Percentiles rank a stretch among this genome's conserved stretches.
Conservation (phyloP, 1,284 basidiomycete genomes). For the Marasmius tenuissimus region DNA sequence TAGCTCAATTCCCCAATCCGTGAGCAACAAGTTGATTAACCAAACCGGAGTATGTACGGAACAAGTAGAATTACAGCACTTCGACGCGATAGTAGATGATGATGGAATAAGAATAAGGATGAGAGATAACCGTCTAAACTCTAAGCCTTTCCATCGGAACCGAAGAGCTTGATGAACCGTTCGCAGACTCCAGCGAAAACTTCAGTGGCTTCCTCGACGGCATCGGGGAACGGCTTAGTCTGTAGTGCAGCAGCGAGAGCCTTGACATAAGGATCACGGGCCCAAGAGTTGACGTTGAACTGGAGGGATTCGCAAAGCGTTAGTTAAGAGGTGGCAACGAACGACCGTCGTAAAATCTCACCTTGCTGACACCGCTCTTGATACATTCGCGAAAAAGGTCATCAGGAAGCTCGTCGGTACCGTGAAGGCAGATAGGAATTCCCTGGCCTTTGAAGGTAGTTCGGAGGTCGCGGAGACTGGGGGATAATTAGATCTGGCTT, state of each 20-base stretch:
- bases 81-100: too few species aligned
- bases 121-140: neutral
- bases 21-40: too few species aligned
- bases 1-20: too few species aligned
- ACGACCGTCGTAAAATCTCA: slow-evolving; percentile 9
- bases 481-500: neutral
- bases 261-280: slow-evolving; percentile 43
- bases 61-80: too few species aligned
- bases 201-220: slow-evolving; percentile 45
- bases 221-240: slow-evolving; percentile 44
- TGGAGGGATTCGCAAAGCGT: slow-evolving; percentile 14
- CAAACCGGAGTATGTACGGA: too few species aligned
- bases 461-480: slow-evolving; percentile 27
- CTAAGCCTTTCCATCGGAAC: slow-evolving; percentile 40
- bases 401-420: slow-evolving; percentile 46
- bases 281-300: slow-evolving; percentile 52
- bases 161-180: slow-evolving; percentile 42
- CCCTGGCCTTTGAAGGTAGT: slow-evolving; percentile 32
- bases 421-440: slow-evolving; percentile 43
- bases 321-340: neutral
- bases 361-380: slow-evolving; percentile 46
- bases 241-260: slow-evolving; percentile 30
- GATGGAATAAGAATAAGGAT: too few species aligned
- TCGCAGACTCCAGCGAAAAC: slow-evolving; percentile 41
- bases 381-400: slow-evolving; percentile 45